Evolutionary conservation across 2,329 filamentous ascomycete species (phyloP), one percentile per base, ranked within the genome.

Genomic region (Elsinoe australis): DNA sequence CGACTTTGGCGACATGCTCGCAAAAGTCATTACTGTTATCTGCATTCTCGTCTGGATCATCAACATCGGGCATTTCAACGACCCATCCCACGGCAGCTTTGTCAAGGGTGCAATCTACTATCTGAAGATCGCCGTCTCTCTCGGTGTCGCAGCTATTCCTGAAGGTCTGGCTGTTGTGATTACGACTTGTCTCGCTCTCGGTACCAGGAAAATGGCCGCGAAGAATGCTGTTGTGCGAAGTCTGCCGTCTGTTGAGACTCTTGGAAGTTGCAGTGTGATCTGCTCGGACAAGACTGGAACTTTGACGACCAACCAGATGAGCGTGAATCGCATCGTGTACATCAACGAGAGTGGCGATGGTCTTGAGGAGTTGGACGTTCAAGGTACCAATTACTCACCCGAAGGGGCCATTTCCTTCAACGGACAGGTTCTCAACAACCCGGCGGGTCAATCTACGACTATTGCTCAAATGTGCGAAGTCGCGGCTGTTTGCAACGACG

Each of bases 231-330:
- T 98, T 29, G 94, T 98, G 51, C 82, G 94, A 67, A 95, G 88
- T 63, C 72, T 98, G 58, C 92, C 92, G 15, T 98, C 92, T 1
- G 92, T 98, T 46, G 92, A 98, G 70, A 98, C 92, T 9, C 76
- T 98, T 47, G 92, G 92, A 63, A 98, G 92, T 76, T 98, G 92
- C 78, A 98, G 92, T 61, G 89, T 98, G 50, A 95, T 98, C 64
- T 98, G 94, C 73, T 98, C 94, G 3, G 92, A 98, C 74, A 98
- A 98, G 75, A 98, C 92, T 4, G 94, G 92, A 58, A 98, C 92
- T 41, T 71, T 98, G 63, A 98, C 92, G 8, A 98, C 92, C 32
- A 98, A 98, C 71, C 89, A 96, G 69, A 98, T 98, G 92, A 96
- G 92, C 62, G 92, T 95, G 49, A 92, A 82, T 72, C 94, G 90